Evolutionary conservation across 768 basidiomycete genomes (phyloP).

Genomic region (Mycena venus): DNA sequence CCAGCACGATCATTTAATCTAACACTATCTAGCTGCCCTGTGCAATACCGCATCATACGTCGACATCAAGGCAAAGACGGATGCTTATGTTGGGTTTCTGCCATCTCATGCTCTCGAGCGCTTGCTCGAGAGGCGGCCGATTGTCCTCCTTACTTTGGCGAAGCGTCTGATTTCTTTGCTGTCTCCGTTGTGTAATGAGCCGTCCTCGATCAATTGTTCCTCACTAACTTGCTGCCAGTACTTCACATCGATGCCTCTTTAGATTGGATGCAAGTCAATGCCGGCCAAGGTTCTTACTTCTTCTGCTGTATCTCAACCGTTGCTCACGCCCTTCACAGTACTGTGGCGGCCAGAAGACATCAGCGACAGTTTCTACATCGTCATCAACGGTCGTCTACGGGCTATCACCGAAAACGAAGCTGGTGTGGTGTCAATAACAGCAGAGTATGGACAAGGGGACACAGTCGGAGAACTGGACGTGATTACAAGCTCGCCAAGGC

Average conservation of each 20-base stretch:
- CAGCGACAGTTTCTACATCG: slow-evolving; percentile 98
- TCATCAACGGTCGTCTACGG: slow-evolving; percentile 95
- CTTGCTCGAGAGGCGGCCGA: slow-evolving; percentile 93
- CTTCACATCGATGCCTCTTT: slow-evolving; percentile 96
- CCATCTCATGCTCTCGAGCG: slow-evolving; percentile 90
- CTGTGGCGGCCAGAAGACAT: slow-evolving; percentile 92
- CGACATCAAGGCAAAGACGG: slow-evolving; percentile 96
- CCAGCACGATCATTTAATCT: slow-evolving; percentile 6
- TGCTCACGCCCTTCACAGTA: slow-evolving; percentile 53
- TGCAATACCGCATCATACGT: slow-evolving; percentile 96
- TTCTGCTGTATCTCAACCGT: not conserved
- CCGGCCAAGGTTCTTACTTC: slow-evolving; percentile 72
- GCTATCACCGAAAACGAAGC: slow-evolving; percentile 86
- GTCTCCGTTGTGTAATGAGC: slow-evolving; percentile 87
- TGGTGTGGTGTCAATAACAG: slow-evolving; percentile 84
- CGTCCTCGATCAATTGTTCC: not conserved
- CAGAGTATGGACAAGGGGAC: slow-evolving; percentile 97
- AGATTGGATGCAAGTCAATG: slow-evolving; percentile 98
- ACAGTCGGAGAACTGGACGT: slow-evolving; percentile 98
- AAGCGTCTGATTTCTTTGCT: slow-evolving; percentile 96
- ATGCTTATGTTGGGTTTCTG: slow-evolving; percentile 97
- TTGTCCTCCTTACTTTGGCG: slow-evolving; percentile 94
- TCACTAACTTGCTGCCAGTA: slow-evolving; percentile 60
- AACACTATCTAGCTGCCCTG: slow-evolving; percentile 78
- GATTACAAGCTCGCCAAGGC: slow-evolving; percentile 89